phyloP scores from a whole-genome alignment of 2,329 filamentous ascomycete species.

The Chalaropsis thielavioides region DNA sequence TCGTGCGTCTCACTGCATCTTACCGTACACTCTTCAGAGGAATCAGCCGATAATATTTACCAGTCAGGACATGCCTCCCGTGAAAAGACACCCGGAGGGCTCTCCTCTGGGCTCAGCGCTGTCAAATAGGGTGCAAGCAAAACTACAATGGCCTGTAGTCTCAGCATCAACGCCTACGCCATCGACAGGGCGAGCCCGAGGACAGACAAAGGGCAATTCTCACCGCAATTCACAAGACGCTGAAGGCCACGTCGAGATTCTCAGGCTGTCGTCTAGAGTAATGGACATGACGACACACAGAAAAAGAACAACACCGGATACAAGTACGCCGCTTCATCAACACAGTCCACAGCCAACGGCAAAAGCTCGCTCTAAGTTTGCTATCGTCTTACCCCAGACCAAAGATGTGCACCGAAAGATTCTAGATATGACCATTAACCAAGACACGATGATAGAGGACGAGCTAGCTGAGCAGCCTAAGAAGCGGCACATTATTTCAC shows the following conservation, averaged over 20 bases:
- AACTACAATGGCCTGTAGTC: not conserved
- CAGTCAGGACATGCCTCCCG: not conserved
- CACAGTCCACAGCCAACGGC: not conserved
- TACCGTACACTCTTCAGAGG: not conserved
- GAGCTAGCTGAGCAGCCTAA: constrained; percentile 4
- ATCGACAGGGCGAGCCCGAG: not conserved
- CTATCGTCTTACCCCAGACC: not conserved
- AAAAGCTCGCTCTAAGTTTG: not conserved
- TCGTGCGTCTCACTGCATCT: not conserved
- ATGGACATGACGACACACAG: not conserved
- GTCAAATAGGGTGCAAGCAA: not conserved
- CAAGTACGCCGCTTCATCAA: not conserved
- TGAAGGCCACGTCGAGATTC: not conserved
- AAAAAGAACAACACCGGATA: not conserved
- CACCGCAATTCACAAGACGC: not conserved
- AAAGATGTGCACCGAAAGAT: not conserved
- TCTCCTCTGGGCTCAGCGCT: not conserved
- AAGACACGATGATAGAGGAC: not conserved
- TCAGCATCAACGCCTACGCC: not conserved
- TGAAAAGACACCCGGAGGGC: not conserved
- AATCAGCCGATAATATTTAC: not conserved
- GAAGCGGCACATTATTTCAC: constrained; percentile 4
- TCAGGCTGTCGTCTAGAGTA: not conserved
- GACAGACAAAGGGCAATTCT: not conserved
- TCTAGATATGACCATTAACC: not conserved